Percentiles rank a stretch among this genome's conserved stretches.
Conservation (phyloP, 352 stramenopile genomes). For the Phytophthora tentaculata region DNA sequence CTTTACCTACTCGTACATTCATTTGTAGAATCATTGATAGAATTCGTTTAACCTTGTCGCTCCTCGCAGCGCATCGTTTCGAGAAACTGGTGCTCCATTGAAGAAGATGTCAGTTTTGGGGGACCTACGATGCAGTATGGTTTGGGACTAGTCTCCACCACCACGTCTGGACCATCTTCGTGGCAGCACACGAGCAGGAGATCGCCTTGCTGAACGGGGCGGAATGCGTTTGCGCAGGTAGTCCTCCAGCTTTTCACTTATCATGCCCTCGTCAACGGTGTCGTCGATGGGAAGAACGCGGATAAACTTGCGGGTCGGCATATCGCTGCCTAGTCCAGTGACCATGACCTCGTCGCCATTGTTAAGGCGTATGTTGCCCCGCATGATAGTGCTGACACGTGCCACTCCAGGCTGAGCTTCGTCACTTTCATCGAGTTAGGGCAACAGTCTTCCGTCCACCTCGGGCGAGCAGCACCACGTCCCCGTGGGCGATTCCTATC, state of each 20-base stretch:
- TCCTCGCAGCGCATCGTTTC: too few relatives aligned
- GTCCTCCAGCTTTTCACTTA: conserved; percentile 23
- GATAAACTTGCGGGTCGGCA: conserved; percentile 23
- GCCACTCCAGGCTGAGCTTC: conserved; percentile 15
- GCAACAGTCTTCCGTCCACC: conserved; percentile 23
- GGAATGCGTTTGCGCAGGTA: conserved; percentile 26
- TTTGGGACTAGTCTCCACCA: conserved; percentile 23
- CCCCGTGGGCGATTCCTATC: conserved; percentile 19
- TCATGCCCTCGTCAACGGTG: conserved; percentile 19
- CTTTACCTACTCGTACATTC: neutral
- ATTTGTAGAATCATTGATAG: neutral
- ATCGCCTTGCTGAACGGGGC: conserved; percentile 25
- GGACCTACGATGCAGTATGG: conserved; percentile 29
- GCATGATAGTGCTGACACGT: conserved; percentile 32
- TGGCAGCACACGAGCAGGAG: conserved; percentile 16
- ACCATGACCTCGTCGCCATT: conserved; percentile 22
- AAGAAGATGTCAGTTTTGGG: conserved; percentile 31
- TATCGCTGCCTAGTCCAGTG: conserved; percentile 20
- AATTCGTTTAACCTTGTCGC: too few relatives aligned
- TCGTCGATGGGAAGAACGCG: conserved; percentile 31
- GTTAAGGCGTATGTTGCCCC: conserved; percentile 23
- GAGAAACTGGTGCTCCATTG: conserved; percentile 23
- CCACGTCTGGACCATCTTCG: conserved; percentile 12
- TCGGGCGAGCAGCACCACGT: conserved; percentile 25
- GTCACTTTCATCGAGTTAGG: conserved; percentile 28